Conservation (phyloP, 371 early-diverging fungal species). For the Lichtheimia hyalospora region DNA sequence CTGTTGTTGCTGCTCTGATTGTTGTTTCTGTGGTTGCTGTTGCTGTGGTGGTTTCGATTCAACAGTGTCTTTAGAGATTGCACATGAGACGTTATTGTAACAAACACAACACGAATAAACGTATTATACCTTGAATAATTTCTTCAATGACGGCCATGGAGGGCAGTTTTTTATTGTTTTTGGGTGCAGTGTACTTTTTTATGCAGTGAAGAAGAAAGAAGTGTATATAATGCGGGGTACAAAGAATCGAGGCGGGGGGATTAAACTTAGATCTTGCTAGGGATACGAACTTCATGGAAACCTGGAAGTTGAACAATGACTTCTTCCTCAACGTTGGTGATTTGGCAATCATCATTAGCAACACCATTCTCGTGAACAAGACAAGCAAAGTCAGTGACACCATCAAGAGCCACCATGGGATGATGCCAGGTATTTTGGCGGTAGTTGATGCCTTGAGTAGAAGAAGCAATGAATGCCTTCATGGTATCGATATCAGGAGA, state of each 20-base stretch:
- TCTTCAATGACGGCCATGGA: slow-evolving; percentile 54
- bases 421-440: slow-evolving; percentile 85
- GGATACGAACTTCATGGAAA: slow-evolving; percentile 13
- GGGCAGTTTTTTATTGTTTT: background rate
- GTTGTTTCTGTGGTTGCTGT: background rate
- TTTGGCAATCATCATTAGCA: slow-evolving; percentile 70
- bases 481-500: slow-evolving; percentile 75
- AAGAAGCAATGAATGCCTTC: slow-evolving; percentile 72
- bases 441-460: slow-evolving; percentile 84
- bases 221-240: too few relatives aligned
- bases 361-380: slow-evolving; percentile 74
- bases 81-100: too few relatives aligned
- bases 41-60: slow-evolving; percentile 1
- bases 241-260: too few relatives aligned
- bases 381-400: slow-evolving; percentile 60
- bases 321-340: slow-evolving; percentile 29
- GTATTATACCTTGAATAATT: slow-evolving; percentile 1
- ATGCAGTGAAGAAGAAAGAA: too few relatives aligned
- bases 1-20: background rate
- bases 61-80: background rate
- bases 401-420: slow-evolving; percentile 79
- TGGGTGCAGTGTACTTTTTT: too few relatives aligned
- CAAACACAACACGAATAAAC: too few relatives aligned
- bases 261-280: too few relatives aligned
- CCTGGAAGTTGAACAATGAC: slow-evolving; percentile 39